Evolutionary conservation across 345 rosid species (phyloP), one percentile per base, ranked within the genome.

Genomic region (Citrus maxima): DNA sequence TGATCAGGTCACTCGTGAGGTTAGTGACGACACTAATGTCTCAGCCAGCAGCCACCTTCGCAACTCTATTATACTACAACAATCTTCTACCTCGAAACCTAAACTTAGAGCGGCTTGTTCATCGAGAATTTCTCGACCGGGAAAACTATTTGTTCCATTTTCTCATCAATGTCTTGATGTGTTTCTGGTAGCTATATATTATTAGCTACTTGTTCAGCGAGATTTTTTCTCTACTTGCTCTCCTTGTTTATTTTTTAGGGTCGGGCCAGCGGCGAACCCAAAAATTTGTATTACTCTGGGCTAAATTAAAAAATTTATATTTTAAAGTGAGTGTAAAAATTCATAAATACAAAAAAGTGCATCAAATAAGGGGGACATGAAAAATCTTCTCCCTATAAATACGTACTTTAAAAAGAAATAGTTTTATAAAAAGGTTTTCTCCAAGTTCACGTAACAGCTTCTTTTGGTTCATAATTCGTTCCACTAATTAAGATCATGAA

Each of bases 81-180:
- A 28, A 75, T 51, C 88, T 82, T 79, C 88, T 89, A 62, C 93
- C 93, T 0, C 88, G 86, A 28, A 74, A 83, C 73, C 82, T 83
- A 12, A 74, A 70, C 74, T 49, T 77, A 37, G 87, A 85, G 73
- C 76, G 87, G 66, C 19, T 88, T 76, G 82, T 81, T 66, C 86
- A 88, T 5, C 85, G 5, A 2, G 86, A 90, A 13, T 55, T 85
- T 37, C 67, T 88, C 24, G 30, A 83, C 13, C 68, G 28, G 37
- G 78, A 84, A 13, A 83, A 86, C 68, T 69, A 79, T 64, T 65
- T 85, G 37, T 87, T 88, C 78, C 87, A 76, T 35, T 69, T 88
- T 72, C 74, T 85, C 14, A 82, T 82, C 67, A 78, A 56, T 65
- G 55, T 89, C 2, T 35, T 89, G 76, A 77, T 80, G 42, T 88